Conservation (phyloP, 441 rosid species). For the Pelargonium australe region DNA sequence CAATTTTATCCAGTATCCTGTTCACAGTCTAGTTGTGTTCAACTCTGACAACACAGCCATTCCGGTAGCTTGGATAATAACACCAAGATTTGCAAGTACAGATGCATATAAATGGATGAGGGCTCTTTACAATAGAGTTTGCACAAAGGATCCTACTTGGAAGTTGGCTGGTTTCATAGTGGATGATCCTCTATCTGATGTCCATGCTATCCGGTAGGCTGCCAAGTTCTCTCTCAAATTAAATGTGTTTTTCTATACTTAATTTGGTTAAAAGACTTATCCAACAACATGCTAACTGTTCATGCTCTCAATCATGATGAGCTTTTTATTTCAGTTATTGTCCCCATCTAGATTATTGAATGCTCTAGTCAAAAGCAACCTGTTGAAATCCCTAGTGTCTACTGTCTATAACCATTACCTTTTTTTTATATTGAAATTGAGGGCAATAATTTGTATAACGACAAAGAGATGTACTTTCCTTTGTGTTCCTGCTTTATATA, state of each 20-base stretch:
- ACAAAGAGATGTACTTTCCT: not conserved
- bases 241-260: not conserved
- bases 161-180: slow-evolving; percentile 37
- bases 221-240: slow-evolving; percentile 9
- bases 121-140: slow-evolving; percentile 39
- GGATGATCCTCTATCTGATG: slow-evolving; percentile 39
- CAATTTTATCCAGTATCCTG: slow-evolving; percentile 36
- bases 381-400: not conserved
- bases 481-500: not conserved
- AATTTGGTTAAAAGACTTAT: not conserved
- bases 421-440: not conserved
- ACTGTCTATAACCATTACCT: not conserved
- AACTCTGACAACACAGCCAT: slow-evolving; percentile 43
- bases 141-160: slow-evolving; percentile 45
- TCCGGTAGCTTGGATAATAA: slow-evolving; percentile 53
- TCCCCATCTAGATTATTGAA: not conserved
- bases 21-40: slow-evolving; percentile 43
- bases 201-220: slow-evolving; percentile 36
- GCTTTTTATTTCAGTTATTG: not conserved
- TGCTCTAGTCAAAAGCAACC: not conserved
- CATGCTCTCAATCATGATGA: not conserved
- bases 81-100: slow-evolving; percentile 36
- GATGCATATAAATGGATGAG: slow-evolving; percentile 43
- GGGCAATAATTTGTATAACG: not conserved
- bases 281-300: not conserved